Percentiles rank a stretch among this genome's conserved stretches.
phyloP scores from a whole-genome alignment of 23 red algal species.

The Agarophyton chilense region DNA sequence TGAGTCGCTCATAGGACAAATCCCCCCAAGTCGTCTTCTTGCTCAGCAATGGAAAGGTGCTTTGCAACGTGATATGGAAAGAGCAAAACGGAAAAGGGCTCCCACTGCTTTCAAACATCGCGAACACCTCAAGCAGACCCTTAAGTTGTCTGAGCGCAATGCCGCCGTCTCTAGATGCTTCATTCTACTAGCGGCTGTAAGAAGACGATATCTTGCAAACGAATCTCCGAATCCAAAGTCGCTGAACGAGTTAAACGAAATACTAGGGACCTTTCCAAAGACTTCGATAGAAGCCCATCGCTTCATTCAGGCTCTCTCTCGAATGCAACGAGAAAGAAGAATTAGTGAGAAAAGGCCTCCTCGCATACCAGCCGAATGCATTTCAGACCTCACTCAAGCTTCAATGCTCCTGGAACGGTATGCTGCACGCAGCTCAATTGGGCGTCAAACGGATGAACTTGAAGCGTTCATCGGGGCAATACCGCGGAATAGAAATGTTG shows the following conservation, averaged over 20 bases:
- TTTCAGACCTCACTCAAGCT: conserved; percentile 13
- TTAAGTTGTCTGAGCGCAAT: conserved; percentile 9
- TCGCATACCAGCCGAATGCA: conserved; percentile 27
- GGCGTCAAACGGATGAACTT: background rate
- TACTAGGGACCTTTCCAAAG: conserved; percentile 16
- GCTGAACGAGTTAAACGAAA: conserved; percentile 17
- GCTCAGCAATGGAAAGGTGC: conserved; percentile 73
- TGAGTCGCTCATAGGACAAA: conserved; percentile 23
- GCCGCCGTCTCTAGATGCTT: conserved; percentile 13
- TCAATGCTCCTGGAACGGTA: conserved; percentile 48
- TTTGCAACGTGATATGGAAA: conserved; percentile 7
- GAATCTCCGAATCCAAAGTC: background rate
- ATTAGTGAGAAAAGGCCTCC: conserved; percentile 20
- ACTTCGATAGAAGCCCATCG: conserved; percentile 14
- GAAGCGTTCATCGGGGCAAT: conserved; percentile 21
- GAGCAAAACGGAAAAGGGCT: background rate
- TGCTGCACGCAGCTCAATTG: conserved; percentile 8
- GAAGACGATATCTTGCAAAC: background rate
- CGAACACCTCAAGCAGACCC: background rate
- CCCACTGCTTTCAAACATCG: conserved; percentile 23
- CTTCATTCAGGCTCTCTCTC: conserved; percentile 13
- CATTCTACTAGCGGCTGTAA: conserved; percentile 36
- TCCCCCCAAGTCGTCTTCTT: conserved; percentile 29
- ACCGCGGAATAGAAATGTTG: conserved; percentile 35
- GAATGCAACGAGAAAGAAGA: conserved; percentile 3